Evolutionary conservation across 2,329 filamentous ascomycete genomes (phyloP).

Genomic region (Diplodia scrobiculata): DNA sequence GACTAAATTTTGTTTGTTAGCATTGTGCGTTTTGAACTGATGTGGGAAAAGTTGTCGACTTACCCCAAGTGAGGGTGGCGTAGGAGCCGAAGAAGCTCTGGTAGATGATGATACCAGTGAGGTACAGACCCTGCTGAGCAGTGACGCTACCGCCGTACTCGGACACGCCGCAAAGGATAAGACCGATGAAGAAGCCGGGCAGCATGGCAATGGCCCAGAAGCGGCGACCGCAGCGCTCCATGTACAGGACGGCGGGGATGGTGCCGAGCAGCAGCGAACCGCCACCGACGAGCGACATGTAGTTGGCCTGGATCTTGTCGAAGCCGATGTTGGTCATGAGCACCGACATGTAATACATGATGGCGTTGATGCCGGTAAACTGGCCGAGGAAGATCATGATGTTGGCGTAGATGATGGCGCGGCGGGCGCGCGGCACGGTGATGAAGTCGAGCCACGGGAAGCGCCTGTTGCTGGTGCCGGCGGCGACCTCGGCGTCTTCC

Average conservation of each 20-base stretch:
- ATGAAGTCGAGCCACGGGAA: slow-evolving; percentile 75
- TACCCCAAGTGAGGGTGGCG: slow-evolving; percentile 40
- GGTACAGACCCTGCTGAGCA: slow-evolving; percentile 62
- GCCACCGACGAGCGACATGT: slow-evolving; percentile 75
- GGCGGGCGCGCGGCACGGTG: slow-evolving; percentile 50
- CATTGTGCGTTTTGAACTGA: background rate
- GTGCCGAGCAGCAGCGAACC: slow-evolving; percentile 67
- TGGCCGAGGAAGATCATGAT: slow-evolving; percentile 56
- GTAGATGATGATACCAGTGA: slow-evolving; percentile 62
- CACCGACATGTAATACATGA: slow-evolving; percentile 72
- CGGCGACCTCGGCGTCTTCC: slow-evolving; percentile 53
- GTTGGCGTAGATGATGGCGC: slow-evolving; percentile 42
- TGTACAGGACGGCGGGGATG: slow-evolving; percentile 68
- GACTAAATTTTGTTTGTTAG: slow-evolving; percentile 27
- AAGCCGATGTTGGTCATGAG: slow-evolving; percentile 71
- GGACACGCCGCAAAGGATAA: slow-evolving; percentile 65
- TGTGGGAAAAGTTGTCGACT: background rate
- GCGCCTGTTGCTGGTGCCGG: slow-evolving; percentile 56
- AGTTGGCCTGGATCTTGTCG: slow-evolving; percentile 62
- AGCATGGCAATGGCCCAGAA: slow-evolving; percentile 76
- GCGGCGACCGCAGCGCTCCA: slow-evolving; percentile 71
- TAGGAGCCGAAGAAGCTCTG: slow-evolving; percentile 45
- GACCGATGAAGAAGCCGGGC: slow-evolving; percentile 70
- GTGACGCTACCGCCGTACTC: slow-evolving; percentile 59
- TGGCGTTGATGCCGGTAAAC: slow-evolving; percentile 69